Base-by-base conservation (phyloP, 805 yeast species). In the Candida methanosorbosa region DNA sequence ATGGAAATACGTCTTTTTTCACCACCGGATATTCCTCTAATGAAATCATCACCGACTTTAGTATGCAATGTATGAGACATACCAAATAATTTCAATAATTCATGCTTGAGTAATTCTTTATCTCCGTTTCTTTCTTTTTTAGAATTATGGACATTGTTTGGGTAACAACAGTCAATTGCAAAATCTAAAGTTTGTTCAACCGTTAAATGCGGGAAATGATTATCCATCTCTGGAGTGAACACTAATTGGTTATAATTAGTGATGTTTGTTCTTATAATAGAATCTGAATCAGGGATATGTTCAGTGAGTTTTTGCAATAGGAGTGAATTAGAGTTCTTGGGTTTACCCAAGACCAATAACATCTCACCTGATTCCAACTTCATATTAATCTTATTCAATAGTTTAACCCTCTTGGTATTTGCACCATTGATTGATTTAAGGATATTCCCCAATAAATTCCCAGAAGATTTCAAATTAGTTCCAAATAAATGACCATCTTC, bases 1-100 rank as follows among this genome's bases (percentile, higher is more conserved):
- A 83, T 77, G 9, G 90, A 79, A 3, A 83, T 90, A 63, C 94
- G 73, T 58, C 82, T 81, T 44, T 94, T 65, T 60, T 83, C 92
- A 66, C 94, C 92, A 49, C 94, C 90, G 34, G 90, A 78, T 27
- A 80, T 73, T 48, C 81, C 81, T 47, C 78, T 64, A 15, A 74
- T 65, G 34, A 55, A 63, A 38, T 68, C 72, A 41, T 67, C 59
- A 35, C 66, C 66, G 29, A 61, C 74, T 38, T 58, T 57, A 18
- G 75, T 66, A 43, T 63, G 50, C 40, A 64, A 63, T 5, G 83
- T 73, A 52, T 75, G 83, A 8, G 68, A 58, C 27, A 79, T 61
- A 39, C 83, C 85, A 48, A 72, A 78, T 24, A 66, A 59, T 49
- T 76, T 70, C 20, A 30, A 17, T 13, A 30, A 22, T 52, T 76